Evolutionary conservation across 108 stramenopile genomes (phyloP), one percentile per base, ranked within the genome.

Genomic region (Seminavis robusta): DNA sequence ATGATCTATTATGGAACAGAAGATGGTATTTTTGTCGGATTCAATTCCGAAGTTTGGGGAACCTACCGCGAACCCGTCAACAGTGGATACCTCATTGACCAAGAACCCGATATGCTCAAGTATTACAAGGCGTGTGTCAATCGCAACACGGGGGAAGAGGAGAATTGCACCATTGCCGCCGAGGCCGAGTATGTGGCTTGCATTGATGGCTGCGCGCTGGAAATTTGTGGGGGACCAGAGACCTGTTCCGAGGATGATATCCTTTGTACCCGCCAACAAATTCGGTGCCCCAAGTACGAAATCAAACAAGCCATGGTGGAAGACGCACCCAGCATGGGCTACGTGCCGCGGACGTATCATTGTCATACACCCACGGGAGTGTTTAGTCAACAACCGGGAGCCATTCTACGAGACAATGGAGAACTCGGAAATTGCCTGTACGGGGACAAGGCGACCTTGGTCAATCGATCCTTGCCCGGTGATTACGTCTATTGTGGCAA

Each of bases 1-100:
- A 36, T 66, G 3, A n/a, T n/a, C n/a, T 66, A 66, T 29, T 66
- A 58, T 34, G 65, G 65, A 33, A 24, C 49, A 30, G 65, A 66
- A 26, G 57, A 66, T 33, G 65, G 65, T 5, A 23, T 47, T 16
- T 66, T 66, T 47, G 34, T 48, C 4, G 56, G 56, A 13, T 21
- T 38, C 25, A 42, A n/a, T 23, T 13, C 34, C 8, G 29, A 30
- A 24, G 20, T 31, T 33, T n/a, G n/a, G n/a, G 47, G 33, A 17
- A 58, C 30, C 33, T 66, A 57, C 27, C 41, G 46, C 24, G 65
- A 66, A 26, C 29, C 38, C 7, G 65, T 56, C 24, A 31, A 56
- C 1, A 43, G 45, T 16, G 56, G 65, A 13, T 66, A 58, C n/a
- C 29, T 24, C 8, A 34, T 66, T 4, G 56, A 41, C 25, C 41